Evolutionary conservation across 495 filamentous ascomycete genomes (phyloP), one percentile per base, ranked within the genome.

Genomic region (Penicillium atrosanguineum): DNA sequence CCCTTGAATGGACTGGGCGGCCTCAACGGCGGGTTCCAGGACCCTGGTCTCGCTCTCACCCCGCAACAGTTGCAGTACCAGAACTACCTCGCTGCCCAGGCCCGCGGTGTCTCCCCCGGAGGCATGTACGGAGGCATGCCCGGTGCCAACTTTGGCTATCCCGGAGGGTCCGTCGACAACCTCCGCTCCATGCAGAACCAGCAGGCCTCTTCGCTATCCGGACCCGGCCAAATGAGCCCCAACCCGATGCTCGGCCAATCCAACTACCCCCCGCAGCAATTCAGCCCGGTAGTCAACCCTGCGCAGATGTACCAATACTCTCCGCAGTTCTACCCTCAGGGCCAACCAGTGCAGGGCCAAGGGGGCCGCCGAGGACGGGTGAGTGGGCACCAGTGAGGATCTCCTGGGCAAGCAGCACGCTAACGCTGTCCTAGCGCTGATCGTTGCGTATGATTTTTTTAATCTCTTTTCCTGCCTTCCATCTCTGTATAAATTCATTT

Each of bases 261-360:
- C 15, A 65, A 62, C 34, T 81, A 73, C 50, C 62, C 65, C 6
- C 66, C 73, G 40, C 76, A 75, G 52, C 76, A 73, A 42, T 80
- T 72, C 61, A 79, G 71, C 64, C 76, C 76, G 16, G 65, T 75
- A 15, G 67, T 79, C 59, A 65, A 70, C 48, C 60, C 70, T n/a
- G 64, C 70, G 55, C 69, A 75, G 62, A 75, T 81, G 76, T 79
- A 79, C 60, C 76, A 76, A 60, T 80, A 79, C 61, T 71, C 77
- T 55, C 71, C 78, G 46, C 76, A 78, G 58, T 80, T 69, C 59
- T 77, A 76, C 58, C 52, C 69, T 25, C 76, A 75, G 62, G 59
- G 76, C 55, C 76, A 77, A 57, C 58, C 69, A 36, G 68, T 70
- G 50, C 73, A 71, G 57, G 66, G 73, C 56, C 73, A 79, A 66